Evolutionary conservation across 139 green algal species (phyloP).

Genomic region (Diplosphaera chodatii): DNA sequence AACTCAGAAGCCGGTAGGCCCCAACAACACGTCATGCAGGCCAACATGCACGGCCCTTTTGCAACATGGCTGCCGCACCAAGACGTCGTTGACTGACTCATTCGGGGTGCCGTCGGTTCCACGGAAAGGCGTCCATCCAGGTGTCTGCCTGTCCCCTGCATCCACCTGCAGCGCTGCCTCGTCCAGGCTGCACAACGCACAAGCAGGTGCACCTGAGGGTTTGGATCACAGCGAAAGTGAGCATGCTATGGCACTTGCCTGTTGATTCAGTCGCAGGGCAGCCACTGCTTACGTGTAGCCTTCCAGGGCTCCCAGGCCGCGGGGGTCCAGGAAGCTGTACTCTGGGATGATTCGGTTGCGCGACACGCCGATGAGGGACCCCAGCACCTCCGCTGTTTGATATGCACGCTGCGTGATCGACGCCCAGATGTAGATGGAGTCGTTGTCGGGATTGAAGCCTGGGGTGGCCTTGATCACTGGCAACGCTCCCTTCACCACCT

Average conservation of each 20-base stretch:
- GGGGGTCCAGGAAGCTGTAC: slow-evolving; percentile 43
- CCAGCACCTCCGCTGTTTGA: slow-evolving; percentile 64
- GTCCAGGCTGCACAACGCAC: background rate
- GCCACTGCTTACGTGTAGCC: slow-evolving; percentile 2
- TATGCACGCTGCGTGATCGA: slow-evolving; percentile 46
- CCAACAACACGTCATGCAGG: too few species aligned
- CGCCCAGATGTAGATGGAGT: slow-evolving; percentile 24
- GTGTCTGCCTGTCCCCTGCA: background rate
- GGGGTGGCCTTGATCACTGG: background rate
- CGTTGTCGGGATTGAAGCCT: background rate
- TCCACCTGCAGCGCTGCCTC: background rate
- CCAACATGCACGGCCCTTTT: too few species aligned
- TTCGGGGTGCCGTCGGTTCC: slow-evolving; percentile 71
- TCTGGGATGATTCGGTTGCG: slow-evolving; percentile 62
- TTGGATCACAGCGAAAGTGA: too few species aligned
- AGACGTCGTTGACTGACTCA: slow-evolving; percentile 58
- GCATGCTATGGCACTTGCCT: too few species aligned
- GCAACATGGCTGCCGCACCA: slow-evolving; percentile 70
- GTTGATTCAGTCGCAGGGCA: too few species aligned
- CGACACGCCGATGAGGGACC: slow-evolving; percentile 29
- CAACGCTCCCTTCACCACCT: background rate
- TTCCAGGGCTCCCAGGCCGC: slow-evolving; percentile 59
- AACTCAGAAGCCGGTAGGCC: too few species aligned
- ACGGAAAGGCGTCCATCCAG: background rate
- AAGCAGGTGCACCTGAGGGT: too few species aligned